Evolutionary conservation across 768 basidiomycete species (phyloP), one percentile per base, ranked within the genome.

Genomic region (Naganishia kalamii): DNA sequence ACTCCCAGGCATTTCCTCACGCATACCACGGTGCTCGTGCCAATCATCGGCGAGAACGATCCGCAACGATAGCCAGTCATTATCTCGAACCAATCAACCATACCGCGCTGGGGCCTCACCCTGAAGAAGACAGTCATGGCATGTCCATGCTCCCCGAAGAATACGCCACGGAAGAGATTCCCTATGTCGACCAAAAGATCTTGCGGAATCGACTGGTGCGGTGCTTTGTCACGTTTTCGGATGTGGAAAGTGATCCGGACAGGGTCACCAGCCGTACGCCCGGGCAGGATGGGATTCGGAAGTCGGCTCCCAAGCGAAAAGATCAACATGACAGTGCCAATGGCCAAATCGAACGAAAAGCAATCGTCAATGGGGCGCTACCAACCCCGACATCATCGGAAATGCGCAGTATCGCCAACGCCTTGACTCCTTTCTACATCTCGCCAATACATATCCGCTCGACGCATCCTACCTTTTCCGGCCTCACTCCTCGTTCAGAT

Each of bases 391-490:
- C 17, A 25, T 48, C 33, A 29, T 40, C 29, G 0, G 35, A 49
- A 35, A 43, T 30, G 62, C 25, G 41, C n/a, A 41, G 35, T 4
- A 63, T 49, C n/a, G 46, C 47, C 30, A 49, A 49, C 35, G 47
- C 30, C 27, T 57, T 33, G 29, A 72, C 77, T 11, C 85, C 88
- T 2, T 84, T 88, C 72, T 92, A 86, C 75, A 82, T 91, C 51
- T 94, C 92, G 1, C 82, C 84, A 0, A 82, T 89, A 52, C 91
- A 92, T 74, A 82, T 80, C 25, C 88, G 90, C 4, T 93, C 92
- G 0, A 92, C 88, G 0, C 89, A 91, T 74, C 92, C 92, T 0
- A 77, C 80, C 25, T 94, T 91, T 70, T 62, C 81, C 0, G 78
- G 88, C 19, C 86, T 92, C 70, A 74, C 81, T 7, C 79, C 82